phyloP scores from a whole-genome alignment of 345 rosid genomes.

The Lenwebbia sp. region DNA sequence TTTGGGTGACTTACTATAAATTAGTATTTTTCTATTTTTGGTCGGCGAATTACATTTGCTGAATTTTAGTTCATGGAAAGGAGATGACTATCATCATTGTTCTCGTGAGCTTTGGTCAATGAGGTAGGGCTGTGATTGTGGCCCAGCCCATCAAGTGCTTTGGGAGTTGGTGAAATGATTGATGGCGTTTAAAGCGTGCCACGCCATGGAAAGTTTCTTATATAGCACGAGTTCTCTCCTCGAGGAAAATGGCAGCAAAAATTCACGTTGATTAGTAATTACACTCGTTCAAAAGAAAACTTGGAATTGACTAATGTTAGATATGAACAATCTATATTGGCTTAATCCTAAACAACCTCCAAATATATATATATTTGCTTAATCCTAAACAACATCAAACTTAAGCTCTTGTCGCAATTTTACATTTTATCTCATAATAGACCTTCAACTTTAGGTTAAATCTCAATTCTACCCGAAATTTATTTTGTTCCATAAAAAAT shows the following conservation, averaged over 20 bases:
- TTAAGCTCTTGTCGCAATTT: too few species aligned
- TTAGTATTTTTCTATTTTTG: neutral
- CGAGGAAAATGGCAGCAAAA: neutral
- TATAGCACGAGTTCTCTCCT: neutral
- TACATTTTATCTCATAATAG: too few species aligned
- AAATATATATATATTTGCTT: too few species aligned
- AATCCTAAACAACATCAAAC: too few species aligned
- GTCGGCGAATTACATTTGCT: neutral
- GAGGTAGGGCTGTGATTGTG: neutral
- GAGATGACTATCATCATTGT: neutral
- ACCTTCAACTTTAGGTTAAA: too few species aligned
- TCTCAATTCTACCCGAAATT: too few species aligned
- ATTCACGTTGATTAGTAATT: neutral
- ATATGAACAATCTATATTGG: neutral
- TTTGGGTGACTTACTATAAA: neutral
- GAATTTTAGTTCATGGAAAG: neutral
- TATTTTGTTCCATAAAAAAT: too few species aligned
- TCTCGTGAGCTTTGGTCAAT: neutral
- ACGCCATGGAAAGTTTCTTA: neutral
- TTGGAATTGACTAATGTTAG: neutral
- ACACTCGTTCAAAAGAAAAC: neutral
- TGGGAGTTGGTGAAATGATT: neutral
- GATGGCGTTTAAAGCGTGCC: neutral
- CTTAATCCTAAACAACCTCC: too few species aligned
- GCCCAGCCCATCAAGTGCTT: neutral